Percentiles rank a stretch among this genome's conserved stretches.
These are phyloP conservation scores for Kodamaea sp. DNA, from an alignment of 1,139 yeast species.

Conservation along the genomic window DNA sequence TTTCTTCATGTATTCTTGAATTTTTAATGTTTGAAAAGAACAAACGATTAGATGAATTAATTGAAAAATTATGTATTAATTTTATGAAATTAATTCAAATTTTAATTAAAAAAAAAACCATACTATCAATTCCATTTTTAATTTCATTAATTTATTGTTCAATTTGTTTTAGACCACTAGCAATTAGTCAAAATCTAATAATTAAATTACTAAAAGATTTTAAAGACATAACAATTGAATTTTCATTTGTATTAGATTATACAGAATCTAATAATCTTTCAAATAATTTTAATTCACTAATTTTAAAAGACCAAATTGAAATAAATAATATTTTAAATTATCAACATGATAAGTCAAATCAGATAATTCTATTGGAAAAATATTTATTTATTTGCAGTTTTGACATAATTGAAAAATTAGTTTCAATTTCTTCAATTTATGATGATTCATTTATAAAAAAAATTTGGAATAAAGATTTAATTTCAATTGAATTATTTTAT, in stretches of 20 bases:
- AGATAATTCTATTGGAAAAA: constrained; percentile 45
- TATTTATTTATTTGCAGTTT: constrained; percentile 47
- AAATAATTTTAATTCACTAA: no score
- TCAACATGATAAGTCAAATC: constrained; percentile 36
- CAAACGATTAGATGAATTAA: constrained; percentile 42
- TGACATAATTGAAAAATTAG: constrained; percentile 50
- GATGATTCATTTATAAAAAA: constrained; percentile 18
- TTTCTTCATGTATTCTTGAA: constrained; percentile 30
- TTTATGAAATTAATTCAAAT: constrained; percentile 33
- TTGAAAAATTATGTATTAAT: constrained; percentile 37
- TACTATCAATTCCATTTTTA: constrained; percentile 51
- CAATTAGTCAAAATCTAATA: constrained; percentile 38
- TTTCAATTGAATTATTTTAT: constrained; percentile 23
- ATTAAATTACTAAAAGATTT: constrained; percentile 17
- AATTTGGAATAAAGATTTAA: constrained; percentile 24
- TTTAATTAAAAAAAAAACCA: constrained; percentile 21
- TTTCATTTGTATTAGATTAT: constrained; percentile 26
- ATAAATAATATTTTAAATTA: constrained; percentile 10
- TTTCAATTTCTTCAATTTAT: constrained; percentile 23
- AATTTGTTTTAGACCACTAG: constrained; percentile 54
- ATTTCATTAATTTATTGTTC: constrained; percentile 51
- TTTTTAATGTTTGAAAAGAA: constrained; percentile 42
- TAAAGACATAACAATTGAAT: constrained; percentile 18
- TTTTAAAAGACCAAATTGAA: no score
- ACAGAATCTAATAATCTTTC: no score